These are phyloP conservation scores for Bretziella fagacearum DNA, from an alignment of 2,329 filamentous ascomycete species.

Conservation along the genomic window DNA sequence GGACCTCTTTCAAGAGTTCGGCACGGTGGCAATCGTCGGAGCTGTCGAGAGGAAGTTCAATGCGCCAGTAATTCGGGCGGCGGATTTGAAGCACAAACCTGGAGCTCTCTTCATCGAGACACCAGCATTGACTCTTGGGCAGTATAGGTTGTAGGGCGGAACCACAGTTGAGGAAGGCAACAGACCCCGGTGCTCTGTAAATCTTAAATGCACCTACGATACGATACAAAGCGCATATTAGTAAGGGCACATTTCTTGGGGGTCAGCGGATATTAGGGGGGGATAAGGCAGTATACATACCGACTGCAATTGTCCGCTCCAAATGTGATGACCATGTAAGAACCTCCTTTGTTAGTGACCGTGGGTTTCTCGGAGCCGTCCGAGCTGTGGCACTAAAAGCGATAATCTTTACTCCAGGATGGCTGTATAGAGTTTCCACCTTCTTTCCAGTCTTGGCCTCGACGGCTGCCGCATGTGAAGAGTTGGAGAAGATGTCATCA, in stretches of 20 bases:
- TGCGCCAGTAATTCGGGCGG: slow-evolving; percentile 73
- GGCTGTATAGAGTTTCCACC: slow-evolving; percentile 58
- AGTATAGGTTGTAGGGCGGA: slow-evolving; percentile 72
- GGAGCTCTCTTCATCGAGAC: slow-evolving; percentile 63
- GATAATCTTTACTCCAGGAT: slow-evolving; percentile 54
- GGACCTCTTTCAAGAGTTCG: slow-evolving; percentile 48
- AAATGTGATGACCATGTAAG: slow-evolving; percentile 59
- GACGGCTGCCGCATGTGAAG: slow-evolving; percentile 4
- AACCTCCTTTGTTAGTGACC: slow-evolving; percentile 33
- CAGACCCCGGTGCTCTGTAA: slow-evolving; percentile 70
- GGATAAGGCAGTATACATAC: slow-evolving; percentile 26
- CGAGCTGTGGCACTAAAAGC: slow-evolving; percentile 30
- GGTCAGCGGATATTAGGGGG: background rate
- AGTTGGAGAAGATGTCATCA: slow-evolving; percentile 2
- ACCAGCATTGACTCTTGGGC: slow-evolving; percentile 86
- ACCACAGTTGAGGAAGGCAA: slow-evolving; percentile 76
- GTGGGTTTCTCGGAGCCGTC: slow-evolving; percentile 19
- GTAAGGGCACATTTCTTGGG: background rate
- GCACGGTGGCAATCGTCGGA: slow-evolving; percentile 47
- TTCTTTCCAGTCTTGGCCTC: slow-evolving; percentile 12
- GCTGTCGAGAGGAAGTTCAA: slow-evolving; percentile 49
- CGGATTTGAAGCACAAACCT: slow-evolving; percentile 76
- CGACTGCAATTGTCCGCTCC: slow-evolving; percentile 65
- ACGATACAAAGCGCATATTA: background rate
- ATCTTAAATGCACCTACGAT: slow-evolving; percentile 54